Base-by-base conservation (phyloP, 805 yeast species). In the Ogataea paradorogensis region DNA sequence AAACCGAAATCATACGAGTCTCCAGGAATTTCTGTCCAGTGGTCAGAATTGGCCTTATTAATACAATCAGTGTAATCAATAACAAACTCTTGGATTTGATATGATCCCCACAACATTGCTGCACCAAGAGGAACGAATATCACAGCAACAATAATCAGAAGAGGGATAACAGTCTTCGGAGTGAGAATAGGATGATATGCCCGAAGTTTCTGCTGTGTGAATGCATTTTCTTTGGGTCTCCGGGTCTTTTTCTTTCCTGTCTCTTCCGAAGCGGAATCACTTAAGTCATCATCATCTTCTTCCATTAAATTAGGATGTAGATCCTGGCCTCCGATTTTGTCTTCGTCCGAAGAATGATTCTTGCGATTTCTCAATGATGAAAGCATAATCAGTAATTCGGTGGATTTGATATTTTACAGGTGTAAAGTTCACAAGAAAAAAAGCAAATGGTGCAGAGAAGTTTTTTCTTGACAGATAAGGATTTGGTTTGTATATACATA, bases 61-160 rank as follows among this genome's bases (percentile, higher is more conserved):
- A 58, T 69, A 63, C 99, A 91, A 23, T 75, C 62, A 23, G 90
- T 76, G 59, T 91, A 91, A 51, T 89, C 85, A 30, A 93, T 75
- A 15, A 74, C 71, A 21, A 93, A 52, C 55, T 86, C 85, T 56
- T 91, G 86, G 11, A 90, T 91, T 48, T 79, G 76, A 52, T 74
- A 69, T 10, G 89, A 76, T 13, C 95, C 86, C 51, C 76, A 79
- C 26, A 89, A 66, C 58, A 91, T 76, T 15, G 86, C 93, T 9
- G 87, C 88, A 5, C 99, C 99, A 33, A 93, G 71, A 2, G 98
- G 97, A 0, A 95, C 85, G 63, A 93, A 91, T 5, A 93, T 71
- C 22, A 88, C 68, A 0, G 95, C 88, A 34, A 87, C 64, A 18
- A 80, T 50, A 40, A 89, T 71, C 45, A 93, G 72, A 25, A 90